Evolutionary conservation across 257 asterid species (phyloP).

Genomic region (Lycium barbarum): DNA sequence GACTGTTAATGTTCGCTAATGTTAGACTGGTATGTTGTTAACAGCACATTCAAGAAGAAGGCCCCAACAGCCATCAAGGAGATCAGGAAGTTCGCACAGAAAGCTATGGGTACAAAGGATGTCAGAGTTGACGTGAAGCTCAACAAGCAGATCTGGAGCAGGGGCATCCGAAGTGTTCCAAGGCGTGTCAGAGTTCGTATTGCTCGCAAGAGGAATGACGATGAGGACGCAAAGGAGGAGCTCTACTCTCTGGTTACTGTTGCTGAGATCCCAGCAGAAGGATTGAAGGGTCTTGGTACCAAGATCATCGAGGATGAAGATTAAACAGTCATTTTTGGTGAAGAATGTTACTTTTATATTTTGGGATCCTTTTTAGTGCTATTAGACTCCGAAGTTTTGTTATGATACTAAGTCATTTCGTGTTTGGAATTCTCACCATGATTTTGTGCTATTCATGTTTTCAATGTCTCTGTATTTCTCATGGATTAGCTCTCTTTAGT

Average conservation of each 20-base stretch:
- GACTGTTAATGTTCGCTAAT: background rate
- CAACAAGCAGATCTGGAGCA: conserved; percentile 70
- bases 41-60: conserved; percentile 67
- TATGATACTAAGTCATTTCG: background rate
- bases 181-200: conserved; percentile 62
- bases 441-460: background rate
- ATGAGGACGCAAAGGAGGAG: conserved; percentile 72
- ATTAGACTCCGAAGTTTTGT: background rate
- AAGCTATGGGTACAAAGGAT: conserved; percentile 63
- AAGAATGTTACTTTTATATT: background rate
- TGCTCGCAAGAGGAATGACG: conserved; percentile 70
- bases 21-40: background rate
- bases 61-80: conserved; percentile 69
- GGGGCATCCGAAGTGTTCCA: conserved; percentile 68
- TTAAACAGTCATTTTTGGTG: conserved; percentile 7
- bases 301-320: conserved; percentile 60
- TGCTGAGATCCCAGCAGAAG: conserved; percentile 58
- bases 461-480: background rate
- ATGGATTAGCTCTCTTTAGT: background rate
- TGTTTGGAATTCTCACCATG: background rate
- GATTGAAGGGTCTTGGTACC: conserved; percentile 62
- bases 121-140: conserved; percentile 66
- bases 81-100: conserved; percentile 61
- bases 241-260: conserved; percentile 66
- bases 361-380: conserved; percentile 19